Evolutionary conservation across 306 rosid genomes (phyloP).

Genomic region (Trifolium fragiferum): DNA sequence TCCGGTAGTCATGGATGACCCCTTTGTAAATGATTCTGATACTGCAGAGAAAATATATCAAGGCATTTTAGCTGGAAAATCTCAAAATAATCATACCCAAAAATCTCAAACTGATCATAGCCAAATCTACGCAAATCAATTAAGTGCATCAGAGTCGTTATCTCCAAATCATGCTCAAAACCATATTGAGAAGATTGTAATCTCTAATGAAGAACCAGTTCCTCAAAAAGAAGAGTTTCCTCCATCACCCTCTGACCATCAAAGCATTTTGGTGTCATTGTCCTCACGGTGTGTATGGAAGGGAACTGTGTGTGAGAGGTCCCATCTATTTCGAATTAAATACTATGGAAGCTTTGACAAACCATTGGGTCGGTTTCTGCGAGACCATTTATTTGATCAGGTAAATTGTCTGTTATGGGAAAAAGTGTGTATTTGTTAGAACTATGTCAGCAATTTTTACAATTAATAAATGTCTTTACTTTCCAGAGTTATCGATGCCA

Average conservation of each 20-base stretch:
- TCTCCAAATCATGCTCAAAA: slow-evolving; percentile 54
- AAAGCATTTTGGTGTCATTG: slow-evolving; percentile 93
- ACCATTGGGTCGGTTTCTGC: slow-evolving; percentile 88
- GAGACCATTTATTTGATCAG: slow-evolving; percentile 96
- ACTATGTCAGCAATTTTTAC: slow-evolving; percentile 34
- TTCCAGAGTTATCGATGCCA: slow-evolving; percentile 78
- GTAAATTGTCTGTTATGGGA: slow-evolving; percentile 51
- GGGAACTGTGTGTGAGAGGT: slow-evolving; percentile 96
- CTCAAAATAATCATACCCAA: slow-evolving; percentile 47
- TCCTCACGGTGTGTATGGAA: slow-evolving; percentile 98
- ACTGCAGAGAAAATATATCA: slow-evolving; percentile 50
- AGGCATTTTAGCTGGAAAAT: slow-evolving; percentile 34
- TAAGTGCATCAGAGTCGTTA: slow-evolving; percentile 42
- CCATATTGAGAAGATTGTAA: slow-evolving; percentile 42
- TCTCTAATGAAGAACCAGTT: slow-evolving; percentile 51
- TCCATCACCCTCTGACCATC: slow-evolving; percentile 89
- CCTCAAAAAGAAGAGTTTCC: slow-evolving; percentile 77
- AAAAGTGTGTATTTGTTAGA: slow-evolving; percentile 22
- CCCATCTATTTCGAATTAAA: slow-evolving; percentile 92
- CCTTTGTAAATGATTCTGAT: slow-evolving; percentile 45
- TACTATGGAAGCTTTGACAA: slow-evolving; percentile 95
- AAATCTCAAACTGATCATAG: slow-evolving; percentile 47
- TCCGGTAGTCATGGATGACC: slow-evolving; percentile 41
- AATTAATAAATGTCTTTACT: slow-evolving; percentile 33
- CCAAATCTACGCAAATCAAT: slow-evolving; percentile 47